Evolutionary conservation across 1,284 basidiomycete species (phyloP).

Genomic region (Tilletia caries): DNA sequence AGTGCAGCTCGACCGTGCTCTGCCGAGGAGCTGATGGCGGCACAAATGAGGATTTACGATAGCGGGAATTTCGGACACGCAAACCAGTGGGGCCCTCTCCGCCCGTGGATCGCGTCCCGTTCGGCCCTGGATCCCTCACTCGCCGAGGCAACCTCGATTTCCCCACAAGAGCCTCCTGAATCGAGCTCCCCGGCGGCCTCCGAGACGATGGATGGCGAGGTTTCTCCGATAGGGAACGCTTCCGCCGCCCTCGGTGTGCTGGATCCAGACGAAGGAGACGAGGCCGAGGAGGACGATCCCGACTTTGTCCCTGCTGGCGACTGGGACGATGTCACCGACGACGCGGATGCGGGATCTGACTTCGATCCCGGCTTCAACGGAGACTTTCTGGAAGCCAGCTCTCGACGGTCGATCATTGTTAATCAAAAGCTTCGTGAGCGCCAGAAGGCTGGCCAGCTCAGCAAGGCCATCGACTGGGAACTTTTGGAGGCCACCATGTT

Average conservation of each 20-base stretch:
- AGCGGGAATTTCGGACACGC: background rate
- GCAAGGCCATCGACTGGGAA: background rate
- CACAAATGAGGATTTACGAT: background rate
- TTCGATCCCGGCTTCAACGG: background rate
- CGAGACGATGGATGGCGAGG: too few relatives aligned
- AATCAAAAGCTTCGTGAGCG: background rate
- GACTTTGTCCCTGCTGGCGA: background rate
- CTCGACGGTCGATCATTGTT: background rate
- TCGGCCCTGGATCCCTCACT: background rate
- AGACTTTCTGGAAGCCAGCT: background rate
- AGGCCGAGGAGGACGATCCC: background rate
- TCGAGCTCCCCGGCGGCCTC: background rate
- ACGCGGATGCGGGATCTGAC: background rate
- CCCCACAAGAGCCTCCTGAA: background rate
- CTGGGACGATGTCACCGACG: background rate
- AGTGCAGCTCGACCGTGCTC: background rate
- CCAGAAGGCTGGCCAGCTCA: background rate
- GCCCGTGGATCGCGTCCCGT: background rate
- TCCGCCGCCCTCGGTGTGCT: background rate
- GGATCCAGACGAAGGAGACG: background rate
- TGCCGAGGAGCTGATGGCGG: background rate
- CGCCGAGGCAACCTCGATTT: background rate
- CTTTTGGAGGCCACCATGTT: background rate
- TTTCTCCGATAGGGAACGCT: too few relatives aligned
- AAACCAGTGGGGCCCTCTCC: constrained; percentile 6